These are phyloP conservation scores for barley (Hordeum vulgare) DNA, from an alignment of 176 grass and related monocot species.

Conservation along the genomic window DNA sequence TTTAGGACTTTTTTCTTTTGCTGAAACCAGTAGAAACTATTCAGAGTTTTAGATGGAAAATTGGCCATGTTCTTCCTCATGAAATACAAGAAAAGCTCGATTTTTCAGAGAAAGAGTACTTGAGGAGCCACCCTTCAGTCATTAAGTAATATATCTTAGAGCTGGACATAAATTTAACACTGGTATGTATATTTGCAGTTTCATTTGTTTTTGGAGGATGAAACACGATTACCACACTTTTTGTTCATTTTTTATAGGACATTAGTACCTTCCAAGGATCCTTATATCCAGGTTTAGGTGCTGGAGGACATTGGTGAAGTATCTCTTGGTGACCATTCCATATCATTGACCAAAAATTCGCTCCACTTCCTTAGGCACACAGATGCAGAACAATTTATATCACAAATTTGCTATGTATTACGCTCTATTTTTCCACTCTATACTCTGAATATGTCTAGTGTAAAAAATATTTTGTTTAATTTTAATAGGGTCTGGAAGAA, in stretches of 20 bases:
- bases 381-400: constrained; percentile 84
- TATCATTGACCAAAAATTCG: too few species aligned
- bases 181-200: neutral
- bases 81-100: constrained; percentile 90
- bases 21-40: too few species aligned
- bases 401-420: neutral
- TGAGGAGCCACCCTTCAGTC: constrained; percentile 65
- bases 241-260: constrained; percentile 45
- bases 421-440: neutral
- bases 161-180: too few species aligned
- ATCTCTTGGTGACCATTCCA: too few species aligned
- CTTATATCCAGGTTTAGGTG: constrained; percentile 79
- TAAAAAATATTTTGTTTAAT: neutral
- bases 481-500: constrained; percentile 82
- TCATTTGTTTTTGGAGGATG: too few species aligned
- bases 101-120: constrained; percentile 85
- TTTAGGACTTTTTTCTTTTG: too few species aligned
- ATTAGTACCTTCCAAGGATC: constrained; percentile 94
- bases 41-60: too few species aligned
- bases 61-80: constrained; percentile 84
- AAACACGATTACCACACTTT: neutral
- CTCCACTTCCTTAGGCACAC: constrained; percentile 80
- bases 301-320: constrained; percentile 75
- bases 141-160: constrained; percentile 73
- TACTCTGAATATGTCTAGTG: neutral